Evolutionary conservation across 768 basidiomycete species (phyloP), one percentile per base, ranked within the genome.

Genomic region (Phaffia australis): DNA sequence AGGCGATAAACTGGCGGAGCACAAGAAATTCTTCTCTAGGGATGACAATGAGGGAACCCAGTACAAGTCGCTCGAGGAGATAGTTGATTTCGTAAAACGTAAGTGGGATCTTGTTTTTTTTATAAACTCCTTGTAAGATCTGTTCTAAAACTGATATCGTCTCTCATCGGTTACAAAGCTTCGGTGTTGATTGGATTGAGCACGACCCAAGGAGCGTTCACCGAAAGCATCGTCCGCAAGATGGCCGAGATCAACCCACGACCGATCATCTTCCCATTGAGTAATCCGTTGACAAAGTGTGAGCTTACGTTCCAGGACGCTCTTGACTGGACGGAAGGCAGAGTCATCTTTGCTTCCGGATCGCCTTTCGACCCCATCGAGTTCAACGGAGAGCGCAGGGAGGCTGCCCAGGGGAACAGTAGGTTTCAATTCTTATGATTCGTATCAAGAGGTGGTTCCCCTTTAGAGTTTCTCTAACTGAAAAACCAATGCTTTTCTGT

Each of bases 361-460:
- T 88, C 87, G 42, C 92, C 91, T 3, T 95, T 92, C 82, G 81
- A 83, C 18, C 79, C 81, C 56, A 80, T 85, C 70, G 72, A 77
- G 64, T 86, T 80, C 77, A 76, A 80, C 47, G 84, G 84, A 35
- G 79, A 78, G 62, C 80, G 70, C 46, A 78, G 85, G 70, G 84
- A 85, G 70, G 85, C 92, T 1, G 88, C 89, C 27, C 93, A 95
- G 77, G 91, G 91, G 30, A 95, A 94, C 76, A 97, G 94, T 76
- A 91, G 92, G 88, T 56, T 25, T 88, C 87, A 75, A 86, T 87
- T 72, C 86, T 86, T 84, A 84, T 58, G 83, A 84, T 83, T 51
- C 19, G 76, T 72, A 19, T 23, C 27, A 4, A 46, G 30, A 35
- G 27, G 42, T 35, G 16, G 42, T 54, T 4, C 23, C 7, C 21